Evolutionary conservation across 805 yeast species (phyloP), one percentile per base, ranked within the genome.

Genomic region (Ogataea allantospora): DNA sequence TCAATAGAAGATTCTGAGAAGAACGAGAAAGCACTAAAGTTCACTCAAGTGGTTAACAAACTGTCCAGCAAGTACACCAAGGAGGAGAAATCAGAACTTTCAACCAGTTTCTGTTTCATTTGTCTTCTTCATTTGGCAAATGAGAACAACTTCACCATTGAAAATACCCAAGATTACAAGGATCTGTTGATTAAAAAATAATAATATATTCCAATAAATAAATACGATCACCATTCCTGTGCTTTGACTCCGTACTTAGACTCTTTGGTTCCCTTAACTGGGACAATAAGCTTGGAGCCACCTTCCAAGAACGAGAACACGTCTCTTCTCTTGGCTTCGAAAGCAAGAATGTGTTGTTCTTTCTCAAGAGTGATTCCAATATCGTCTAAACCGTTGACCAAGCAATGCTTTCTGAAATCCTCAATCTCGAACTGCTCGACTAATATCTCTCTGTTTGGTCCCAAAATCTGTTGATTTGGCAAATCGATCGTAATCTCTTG

Each of bases 331-430:
- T 67, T 65, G 15, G 67, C 76, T 70, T 93, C 99, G 57, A 79
- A 93, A 52, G 78, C 72, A 36, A 62, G 41, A 53, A 93, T 93
- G 63, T 54, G 78, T 37, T 77, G 77, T 66, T 87, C 96, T 67
- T 88, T 88, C 65, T 88, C 91, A 54, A 93, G 68, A 35, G 99
- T 93, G 57, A 93, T 76, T 28, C 97, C 97, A 65, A 93, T 93
- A 62, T 93, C 99, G 63, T 93, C 99, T 46, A 93, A 79, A 47
- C 99, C 99, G 50, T 93, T 88, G 40, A 91, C 70, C 53, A 93
- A 73, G 62, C 98, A 93, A 65, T 91, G 95, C 67, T 89, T 88
- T 74, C 97, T 83, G 75, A 89, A 93, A 22, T 69, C 75, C 63
- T 89, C 98, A 45, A 93, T 78, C 4, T 87, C 96, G 52, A 93